Evolutionary conservation across 2,329 filamentous ascomycete genomes (phyloP).

Genomic region (Fusarium mexicanum): DNA sequence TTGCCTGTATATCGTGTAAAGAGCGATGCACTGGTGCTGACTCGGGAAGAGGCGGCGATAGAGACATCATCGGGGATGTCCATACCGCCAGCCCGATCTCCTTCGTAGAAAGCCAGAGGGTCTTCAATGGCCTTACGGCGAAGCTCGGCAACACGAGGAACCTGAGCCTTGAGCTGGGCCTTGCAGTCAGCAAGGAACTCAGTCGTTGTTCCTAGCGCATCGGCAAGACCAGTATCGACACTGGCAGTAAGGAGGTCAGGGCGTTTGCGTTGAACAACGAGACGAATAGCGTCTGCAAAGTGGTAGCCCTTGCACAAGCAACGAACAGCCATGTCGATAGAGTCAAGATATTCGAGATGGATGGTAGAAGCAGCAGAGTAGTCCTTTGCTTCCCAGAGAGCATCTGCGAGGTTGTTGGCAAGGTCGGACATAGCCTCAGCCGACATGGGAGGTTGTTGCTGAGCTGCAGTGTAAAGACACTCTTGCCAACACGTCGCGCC

Average conservation of each 20-base stretch:
- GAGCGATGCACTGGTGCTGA: slow-evolving; percentile 84
- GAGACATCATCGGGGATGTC: slow-evolving; percentile 94
- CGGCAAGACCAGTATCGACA: slow-evolving; percentile 81
- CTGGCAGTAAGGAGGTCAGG: slow-evolving; percentile 71
- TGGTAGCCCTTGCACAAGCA: slow-evolving; percentile 86
- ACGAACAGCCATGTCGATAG: slow-evolving; percentile 75
- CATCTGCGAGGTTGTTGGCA: slow-evolving; percentile 79
- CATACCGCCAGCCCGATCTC: slow-evolving; percentile 69
- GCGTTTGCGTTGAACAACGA: slow-evolving; percentile 70
- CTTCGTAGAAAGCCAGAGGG: slow-evolving; percentile 88
- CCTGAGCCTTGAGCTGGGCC: slow-evolving; percentile 81
- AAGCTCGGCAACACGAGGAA: slow-evolving; percentile 85
- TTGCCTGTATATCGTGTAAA: slow-evolving; percentile 93
- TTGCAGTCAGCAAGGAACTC: slow-evolving; percentile 96
- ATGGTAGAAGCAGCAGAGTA: slow-evolving; percentile 82
- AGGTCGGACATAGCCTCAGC: slow-evolving; percentile 70
- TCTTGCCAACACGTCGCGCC: slow-evolving; percentile 86
- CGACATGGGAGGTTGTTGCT: slow-evolving; percentile 69
- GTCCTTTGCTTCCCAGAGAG: slow-evolving; percentile 84
- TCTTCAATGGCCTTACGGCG: slow-evolving; percentile 83
- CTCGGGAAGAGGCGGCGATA: slow-evolving; percentile 81
- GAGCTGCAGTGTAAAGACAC: slow-evolving; percentile 80
- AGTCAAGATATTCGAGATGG: slow-evolving; percentile 81
- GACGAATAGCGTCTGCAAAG: slow-evolving; percentile 88
- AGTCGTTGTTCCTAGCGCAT: slow-evolving; percentile 82